Percentiles rank a stretch among this genome's conserved stretches.
Conservation (phyloP, 768 basidiomycete genomes). For the Inosperma sp. region DNA sequence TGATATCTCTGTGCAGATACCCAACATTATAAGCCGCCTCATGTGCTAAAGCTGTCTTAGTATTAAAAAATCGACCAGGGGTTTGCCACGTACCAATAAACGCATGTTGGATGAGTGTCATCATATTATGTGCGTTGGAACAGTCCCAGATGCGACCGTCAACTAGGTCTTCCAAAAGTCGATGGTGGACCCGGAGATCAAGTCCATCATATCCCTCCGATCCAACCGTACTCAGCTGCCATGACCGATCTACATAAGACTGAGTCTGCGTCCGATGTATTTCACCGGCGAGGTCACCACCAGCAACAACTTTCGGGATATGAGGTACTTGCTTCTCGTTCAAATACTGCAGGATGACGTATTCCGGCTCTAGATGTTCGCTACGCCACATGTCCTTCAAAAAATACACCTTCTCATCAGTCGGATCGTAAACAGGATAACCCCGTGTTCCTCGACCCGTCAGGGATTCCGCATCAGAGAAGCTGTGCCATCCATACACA, state of each 20-base stretch:
- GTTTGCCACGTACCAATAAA: neutral
- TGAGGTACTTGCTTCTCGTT: neutral
- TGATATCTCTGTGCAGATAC: constrained; percentile 1
- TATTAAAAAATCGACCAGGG: too few species aligned
- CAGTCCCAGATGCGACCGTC: neutral
- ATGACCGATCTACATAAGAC: neutral
- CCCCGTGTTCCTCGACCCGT: neutral
- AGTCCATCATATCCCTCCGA: neutral
- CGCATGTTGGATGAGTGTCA: neutral
- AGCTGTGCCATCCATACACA: neutral
- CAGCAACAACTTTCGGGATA: neutral
- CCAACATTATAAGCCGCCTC: neutral
- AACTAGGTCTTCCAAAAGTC: neutral
- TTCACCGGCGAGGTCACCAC: neutral
- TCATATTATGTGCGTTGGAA: neutral
- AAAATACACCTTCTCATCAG: neutral
- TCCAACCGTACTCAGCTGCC: neutral
- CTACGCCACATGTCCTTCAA: constrained; percentile 1
- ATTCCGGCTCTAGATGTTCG: neutral
- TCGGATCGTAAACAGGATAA: neutral
- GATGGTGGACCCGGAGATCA: neutral
- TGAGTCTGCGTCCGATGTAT: neutral
- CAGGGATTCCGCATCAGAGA: neutral
- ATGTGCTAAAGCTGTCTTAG: neutral
- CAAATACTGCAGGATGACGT: neutral